Evolutionary conservation across 2,329 filamentous ascomycete genomes (phyloP).

Genomic region (Alternaria dauci): DNA sequence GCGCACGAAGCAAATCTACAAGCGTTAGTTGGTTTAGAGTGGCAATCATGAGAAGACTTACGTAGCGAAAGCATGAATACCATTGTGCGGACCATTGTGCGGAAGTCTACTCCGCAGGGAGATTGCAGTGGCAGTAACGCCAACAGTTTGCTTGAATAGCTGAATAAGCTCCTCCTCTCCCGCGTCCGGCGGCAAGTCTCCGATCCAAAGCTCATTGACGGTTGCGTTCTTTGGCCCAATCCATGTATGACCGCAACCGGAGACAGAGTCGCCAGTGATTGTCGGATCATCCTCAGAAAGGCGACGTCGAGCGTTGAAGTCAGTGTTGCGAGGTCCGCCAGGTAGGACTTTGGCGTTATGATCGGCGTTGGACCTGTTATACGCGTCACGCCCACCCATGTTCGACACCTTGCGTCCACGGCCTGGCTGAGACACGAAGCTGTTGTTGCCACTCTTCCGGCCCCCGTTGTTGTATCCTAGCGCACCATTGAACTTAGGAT

Average conservation of each 20-base stretch:
- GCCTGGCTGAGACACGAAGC: slow-evolving; percentile 20
- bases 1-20: slow-evolving; percentile 24
- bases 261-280: slow-evolving; percentile 28
- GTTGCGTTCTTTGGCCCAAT: slow-evolving; percentile 42
- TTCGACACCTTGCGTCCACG: slow-evolving; percentile 35
- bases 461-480: slow-evolving; percentile 15
- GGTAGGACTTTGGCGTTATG: slow-evolving; percentile 7
- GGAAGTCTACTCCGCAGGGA: slow-evolving; percentile 8
- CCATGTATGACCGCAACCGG: slow-evolving; percentile 38
- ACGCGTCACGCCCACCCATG: slow-evolving; percentile 16
- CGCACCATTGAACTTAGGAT: slow-evolving; percentile 28
- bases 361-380: slow-evolving; percentile 22
- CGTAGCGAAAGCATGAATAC: slow-evolving; percentile 31
- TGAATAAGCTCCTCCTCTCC: slow-evolving; percentile 20
- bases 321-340: slow-evolving; percentile 7
- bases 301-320: background rate
- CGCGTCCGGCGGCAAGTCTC: slow-evolving; percentile 30
- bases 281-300: slow-evolving; percentile 25
- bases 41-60: slow-evolving; percentile 13
- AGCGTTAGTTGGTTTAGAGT: slow-evolving; percentile 13
- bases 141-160: slow-evolving; percentile 28
- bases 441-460: slow-evolving; percentile 24
- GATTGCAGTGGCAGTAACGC: slow-evolving; percentile 18
- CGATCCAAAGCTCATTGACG: slow-evolving; percentile 40
- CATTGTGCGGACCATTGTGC: background rate